Evolutionary conservation across 805 yeast genomes (phyloP).

Genomic region (Ascoidea asiatica): DNA sequence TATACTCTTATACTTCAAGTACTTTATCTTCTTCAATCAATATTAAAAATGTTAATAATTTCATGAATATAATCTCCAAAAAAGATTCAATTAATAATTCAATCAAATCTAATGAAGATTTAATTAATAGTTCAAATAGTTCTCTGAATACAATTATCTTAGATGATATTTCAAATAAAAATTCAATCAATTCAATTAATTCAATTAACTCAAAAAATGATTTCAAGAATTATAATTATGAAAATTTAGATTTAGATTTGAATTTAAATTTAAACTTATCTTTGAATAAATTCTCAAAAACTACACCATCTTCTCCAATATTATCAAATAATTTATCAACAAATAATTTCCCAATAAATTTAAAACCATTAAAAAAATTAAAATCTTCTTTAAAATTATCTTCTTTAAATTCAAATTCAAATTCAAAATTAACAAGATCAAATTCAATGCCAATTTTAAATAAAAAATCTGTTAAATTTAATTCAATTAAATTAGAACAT

Average conservation of each 20-base stretch:
- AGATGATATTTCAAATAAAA: neutral
- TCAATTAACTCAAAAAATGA: neutral
- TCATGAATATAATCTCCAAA: neutral
- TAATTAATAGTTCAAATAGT: neutral
- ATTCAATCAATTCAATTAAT: neutral
- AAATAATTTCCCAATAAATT: neutral
- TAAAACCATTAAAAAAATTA: conserved; percentile 1
- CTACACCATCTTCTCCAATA: neutral
- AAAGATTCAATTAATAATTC: neutral
- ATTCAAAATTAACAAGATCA: conserved; percentile 2
- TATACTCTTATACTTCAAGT: neutral
- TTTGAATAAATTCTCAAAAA: neutral
- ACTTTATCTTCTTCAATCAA: neutral
- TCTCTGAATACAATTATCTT: neutral
- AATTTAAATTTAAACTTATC: neutral
- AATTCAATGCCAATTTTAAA: conserved; percentile 7
- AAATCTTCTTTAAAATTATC: conserved; percentile 6
- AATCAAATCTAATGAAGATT: neutral
- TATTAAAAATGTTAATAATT: too few relatives aligned
- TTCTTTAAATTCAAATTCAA: neutral
- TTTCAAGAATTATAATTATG: neutral
- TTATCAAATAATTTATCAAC: neutral
- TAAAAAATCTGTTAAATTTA: conserved; percentile 9
- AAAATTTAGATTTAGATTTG: neutral
- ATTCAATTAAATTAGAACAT: conserved; percentile 8